Evolutionary conservation across 2,329 filamentous ascomycete species (phyloP), one percentile per base, ranked within the genome.

Genomic region (Chaetomium strumarium): DNA sequence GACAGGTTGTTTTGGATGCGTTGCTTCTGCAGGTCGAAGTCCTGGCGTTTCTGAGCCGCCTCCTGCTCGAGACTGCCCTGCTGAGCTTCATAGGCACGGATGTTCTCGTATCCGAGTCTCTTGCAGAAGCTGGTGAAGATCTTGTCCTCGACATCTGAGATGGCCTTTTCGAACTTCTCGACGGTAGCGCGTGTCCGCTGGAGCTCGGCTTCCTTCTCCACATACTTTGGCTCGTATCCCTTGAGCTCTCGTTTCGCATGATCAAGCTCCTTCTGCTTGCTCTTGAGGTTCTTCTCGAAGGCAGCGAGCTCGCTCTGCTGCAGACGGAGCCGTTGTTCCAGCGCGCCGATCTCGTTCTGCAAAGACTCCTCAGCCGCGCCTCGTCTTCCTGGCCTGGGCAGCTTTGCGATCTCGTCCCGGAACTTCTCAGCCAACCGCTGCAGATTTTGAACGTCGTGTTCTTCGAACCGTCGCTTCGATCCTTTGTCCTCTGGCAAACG

Each of bases 41-140:
- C 85, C 49, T 88, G 84, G 57, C 89, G 89, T 74, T 91, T 91
- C 69, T 93, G 85, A 0, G 85, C 85, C 41, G 88, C 88, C 67
- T 97, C 90, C 67, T 96, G 89, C 68, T 97, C 91, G 45, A 95
- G 75, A 39, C 87, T 90, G 45, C 93, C 92, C 70, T 97, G 93
- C 60, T 95, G 91, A 24, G 86, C 86, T 67, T 97, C 90, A 64
- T 97, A 99, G 53, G 90, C 88, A 53, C 92, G 88, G 58, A 99
- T 95, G 63, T 95, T 86, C 53, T 81, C 78, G 67, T 96, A 97
- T 0, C 91, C 90, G 17, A 96, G 81, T 51, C 88, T 83, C 62
- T 83, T 80, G 72, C 93, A 99, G 72, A 99, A 99, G 38, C 77
- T 77, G 19, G 78, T 77, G 68, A 96, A 99, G 30, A 99, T 79